Percentiles rank a stretch among this genome's conserved stretches.
phyloP scores from a whole-genome alignment of 352 stramenopile species.

The Phytopythium montanum region DNA sequence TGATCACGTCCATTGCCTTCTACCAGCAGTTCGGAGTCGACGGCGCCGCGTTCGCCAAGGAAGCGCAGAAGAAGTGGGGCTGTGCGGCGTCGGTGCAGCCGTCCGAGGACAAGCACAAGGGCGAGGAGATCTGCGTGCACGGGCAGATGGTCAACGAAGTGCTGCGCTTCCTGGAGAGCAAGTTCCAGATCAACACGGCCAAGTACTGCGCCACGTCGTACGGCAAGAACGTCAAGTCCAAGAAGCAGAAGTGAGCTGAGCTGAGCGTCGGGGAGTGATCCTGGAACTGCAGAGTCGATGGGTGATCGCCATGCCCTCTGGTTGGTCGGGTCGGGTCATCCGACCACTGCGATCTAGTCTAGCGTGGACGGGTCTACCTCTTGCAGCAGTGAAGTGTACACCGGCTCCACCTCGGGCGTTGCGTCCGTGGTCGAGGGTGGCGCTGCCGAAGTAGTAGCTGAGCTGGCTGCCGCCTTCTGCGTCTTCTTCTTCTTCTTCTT shows the following conservation, averaged over 20 bases:
- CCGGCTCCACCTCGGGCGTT: constrained; percentile 33
- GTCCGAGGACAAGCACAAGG: constrained; percentile 57
- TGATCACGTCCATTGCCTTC: constrained; percentile 62
- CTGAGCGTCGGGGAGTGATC: constrained; percentile 16
- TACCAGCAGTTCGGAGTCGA: constrained; percentile 84
- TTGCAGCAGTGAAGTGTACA: constrained; percentile 25
- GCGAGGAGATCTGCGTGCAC: constrained; percentile 75
- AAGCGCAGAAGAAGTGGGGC: constrained; percentile 82
- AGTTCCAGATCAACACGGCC: constrained; percentile 57
- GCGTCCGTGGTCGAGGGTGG: constrained; percentile 1
- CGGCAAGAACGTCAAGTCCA: constrained; percentile 78
- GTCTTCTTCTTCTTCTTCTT: constrained; percentile 11
- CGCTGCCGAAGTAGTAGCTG: constrained; percentile 1
- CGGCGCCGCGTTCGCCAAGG: constrained; percentile 60
- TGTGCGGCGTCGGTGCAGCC: constrained; percentile 55
- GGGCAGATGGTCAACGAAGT: constrained; percentile 82
- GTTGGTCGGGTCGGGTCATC: not conserved
- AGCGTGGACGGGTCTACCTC: constrained; percentile 17
- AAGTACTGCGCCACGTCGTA: constrained; percentile 73
- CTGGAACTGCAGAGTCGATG: not conserved
- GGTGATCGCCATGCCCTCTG: not conserved
- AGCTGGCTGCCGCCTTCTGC: not conserved
- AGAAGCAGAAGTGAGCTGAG: constrained; percentile 54
- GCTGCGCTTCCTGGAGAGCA: constrained; percentile 51
- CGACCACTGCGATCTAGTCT: constrained; percentile 17